Base-by-base conservation (phyloP, 306 rosid species). In the Carpinus viminea region DNA sequence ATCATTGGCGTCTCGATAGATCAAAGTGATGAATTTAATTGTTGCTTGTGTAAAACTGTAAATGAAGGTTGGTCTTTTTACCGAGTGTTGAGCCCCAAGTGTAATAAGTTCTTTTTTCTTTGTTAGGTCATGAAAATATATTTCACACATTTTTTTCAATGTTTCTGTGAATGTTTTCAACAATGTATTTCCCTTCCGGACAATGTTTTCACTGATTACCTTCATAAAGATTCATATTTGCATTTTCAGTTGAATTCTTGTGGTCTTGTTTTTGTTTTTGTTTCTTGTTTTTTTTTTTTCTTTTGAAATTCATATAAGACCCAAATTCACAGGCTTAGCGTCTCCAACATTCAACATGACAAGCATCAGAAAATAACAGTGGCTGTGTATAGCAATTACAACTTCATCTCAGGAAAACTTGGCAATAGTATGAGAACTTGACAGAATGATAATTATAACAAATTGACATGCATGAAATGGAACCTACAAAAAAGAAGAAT, bases 1-100 rank as follows among this genome's bases (percentile, higher is more conserved):
- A 13, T 46, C 55, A 48, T 79, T 54, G 68, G 77, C 61, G 60
- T 62, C 64, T 84, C 71, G 72, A 69, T 47, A 79, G 57, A 76
- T 80, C 66, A 80, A 76, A 65, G 50, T 26, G 47, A 76, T 75
- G 77, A 69, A 48, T 56, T 45, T 69, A 69, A 73, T 53, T 77
- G 36, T 62, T 73, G 79, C 51, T 77, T 76, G 81, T 83, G 52
- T 48, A 12, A 48, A 21, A 21, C 15, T 59, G 89, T 80, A 89
- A 80, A 93, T 84, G 76, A 70, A 79, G 82, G 52, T 56, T 72
- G 62, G 76, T 81, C 65, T 46, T 41, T 74, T 34, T 68, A 60
- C 80, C 66, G 69, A 75, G 78, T 66, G 72, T 74, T 81, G 82
- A 81, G 75, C 87, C 85, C 86, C 28, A 17, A 9, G 45, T 81